These are phyloP conservation scores for Rosa multiflora DNA, from an alignment of 306 rosid genomes.

Conservation along the genomic window DNA sequence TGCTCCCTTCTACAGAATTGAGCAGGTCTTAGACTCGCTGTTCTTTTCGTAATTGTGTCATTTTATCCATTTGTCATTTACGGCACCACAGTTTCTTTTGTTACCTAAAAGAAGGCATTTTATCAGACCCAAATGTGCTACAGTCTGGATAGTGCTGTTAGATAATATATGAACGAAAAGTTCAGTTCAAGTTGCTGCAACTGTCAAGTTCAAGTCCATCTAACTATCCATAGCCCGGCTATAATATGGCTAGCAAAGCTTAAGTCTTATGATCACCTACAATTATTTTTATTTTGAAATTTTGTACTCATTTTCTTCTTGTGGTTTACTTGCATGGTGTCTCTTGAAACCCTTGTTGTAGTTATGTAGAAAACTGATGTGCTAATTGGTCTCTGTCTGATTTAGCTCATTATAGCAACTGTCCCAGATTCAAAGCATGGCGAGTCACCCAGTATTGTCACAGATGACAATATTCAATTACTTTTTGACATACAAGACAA, in stretches of 20 bases:
- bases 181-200: neutral
- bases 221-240: neutral
- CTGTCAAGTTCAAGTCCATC: neutral
- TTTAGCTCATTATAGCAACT: conserved; percentile 83
- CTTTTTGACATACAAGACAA: conserved; percentile 85
- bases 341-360: neutral
- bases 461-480: conserved; percentile 80
- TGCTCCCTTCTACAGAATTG: conserved; percentile 96
- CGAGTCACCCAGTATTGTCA: conserved; percentile 69
- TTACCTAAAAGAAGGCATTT: neutral
- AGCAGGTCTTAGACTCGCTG: conserved; percentile 53
- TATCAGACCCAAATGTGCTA: neutral
- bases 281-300: neutral
- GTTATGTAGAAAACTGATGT: conserved; percentile 11
- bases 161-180: neutral
- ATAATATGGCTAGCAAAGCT: neutral
- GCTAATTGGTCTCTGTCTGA: conserved; percentile 23
- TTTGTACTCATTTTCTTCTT: neutral
- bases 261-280: neutral
- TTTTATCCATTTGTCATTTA: neutral
- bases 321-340: neutral
- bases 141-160: neutral
- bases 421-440: conserved; percentile 54
- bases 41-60: neutral
- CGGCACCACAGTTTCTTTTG: neutral